These are phyloP conservation scores for Suillus plorans DNA, from an alignment of 768 basidiomycete genomes.

Conservation along the genomic window DNA sequence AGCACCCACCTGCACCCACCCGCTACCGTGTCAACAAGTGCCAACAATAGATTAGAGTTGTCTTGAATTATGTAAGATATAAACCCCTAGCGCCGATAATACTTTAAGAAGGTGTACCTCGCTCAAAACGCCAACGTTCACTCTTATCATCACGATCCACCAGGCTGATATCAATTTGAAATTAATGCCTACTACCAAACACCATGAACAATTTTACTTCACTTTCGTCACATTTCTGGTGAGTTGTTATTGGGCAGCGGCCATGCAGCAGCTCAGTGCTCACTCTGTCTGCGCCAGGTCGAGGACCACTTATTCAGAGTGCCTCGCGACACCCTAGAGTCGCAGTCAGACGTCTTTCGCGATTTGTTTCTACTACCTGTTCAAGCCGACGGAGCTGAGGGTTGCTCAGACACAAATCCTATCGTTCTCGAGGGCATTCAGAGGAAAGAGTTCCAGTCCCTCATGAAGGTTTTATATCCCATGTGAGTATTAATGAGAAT, in stretches of 20 bases:
- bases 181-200: neutral
- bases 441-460: constrained; percentile 23
- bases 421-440: constrained; percentile 23
- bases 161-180: neutral
- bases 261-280: neutral
- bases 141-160: neutral
- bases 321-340: constrained; percentile 22
- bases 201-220: constrained; percentile 11
- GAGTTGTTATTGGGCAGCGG: neutral
- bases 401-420: constrained; percentile 20
- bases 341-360: constrained; percentile 24
- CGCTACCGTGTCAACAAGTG: neutral
- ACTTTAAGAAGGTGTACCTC: neutral
- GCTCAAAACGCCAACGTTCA: neutral
- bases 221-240: constrained; percentile 17
- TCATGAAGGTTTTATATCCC: constrained; percentile 24
- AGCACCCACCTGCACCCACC: neutral
- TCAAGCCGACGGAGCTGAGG: constrained; percentile 13
- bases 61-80: neutral
- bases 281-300: constrained; percentile 16
- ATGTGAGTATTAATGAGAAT: constrained; percentile 10
- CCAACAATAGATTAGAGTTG: neutral
- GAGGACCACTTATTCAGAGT: constrained; percentile 28
- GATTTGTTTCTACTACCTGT: constrained; percentile 26
- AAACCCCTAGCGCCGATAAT: neutral